Base-by-base conservation (phyloP, 352 stramenopile species). In the Globisporangium acanthophoron region DNA sequence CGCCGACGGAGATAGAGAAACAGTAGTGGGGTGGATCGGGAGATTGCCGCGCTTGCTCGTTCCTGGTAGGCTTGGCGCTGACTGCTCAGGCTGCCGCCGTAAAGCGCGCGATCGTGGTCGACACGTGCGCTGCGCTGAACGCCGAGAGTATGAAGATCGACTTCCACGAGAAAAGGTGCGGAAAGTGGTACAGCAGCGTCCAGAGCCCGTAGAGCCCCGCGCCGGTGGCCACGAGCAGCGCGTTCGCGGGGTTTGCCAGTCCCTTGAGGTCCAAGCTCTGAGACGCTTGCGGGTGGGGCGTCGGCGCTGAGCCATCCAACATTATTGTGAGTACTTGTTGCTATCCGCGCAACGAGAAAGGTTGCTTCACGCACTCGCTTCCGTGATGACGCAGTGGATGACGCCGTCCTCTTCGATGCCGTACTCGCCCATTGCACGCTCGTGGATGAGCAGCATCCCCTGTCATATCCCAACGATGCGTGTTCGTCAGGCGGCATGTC, bases 151-250 rank as follows among this genome's bases (percentile, higher is more conserved):
- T n/a, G n/a, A 83, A 51, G 54, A 85, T 74, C 31, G 78, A 74
- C 58, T 86, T 90, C 82, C 80, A 90, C 33, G 80, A 79, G 51
- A 90, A 90, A 4, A 88, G 68, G 50, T 92, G 74, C 33, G 82
- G 82, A 57, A 84, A 87, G 65, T 92, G 76, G 61, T 90, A 90
- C 43, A 90, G 71, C n/a, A 88, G 59, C 53, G 80, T 88, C 82
- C 82, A 92, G 16, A 92, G 51, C 3, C 80, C 75, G 49, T 89
- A 92, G 39, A 92, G 67, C 21, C 82, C 70, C 15, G 87, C 49
- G 15, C 82, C 80, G 27, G 80, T 92, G 35, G 85, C 59, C 37
- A 84, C 37, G 20, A 92, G 61, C 49, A 92, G 62, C n/a, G 70
- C 69, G 52, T 81, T 88, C 8, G 71, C 67, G 0, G 82, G 73